phyloP scores from a whole-genome alignment of 1,284 basidiomycete species.

The Singerocomus inundabilis region DNA sequence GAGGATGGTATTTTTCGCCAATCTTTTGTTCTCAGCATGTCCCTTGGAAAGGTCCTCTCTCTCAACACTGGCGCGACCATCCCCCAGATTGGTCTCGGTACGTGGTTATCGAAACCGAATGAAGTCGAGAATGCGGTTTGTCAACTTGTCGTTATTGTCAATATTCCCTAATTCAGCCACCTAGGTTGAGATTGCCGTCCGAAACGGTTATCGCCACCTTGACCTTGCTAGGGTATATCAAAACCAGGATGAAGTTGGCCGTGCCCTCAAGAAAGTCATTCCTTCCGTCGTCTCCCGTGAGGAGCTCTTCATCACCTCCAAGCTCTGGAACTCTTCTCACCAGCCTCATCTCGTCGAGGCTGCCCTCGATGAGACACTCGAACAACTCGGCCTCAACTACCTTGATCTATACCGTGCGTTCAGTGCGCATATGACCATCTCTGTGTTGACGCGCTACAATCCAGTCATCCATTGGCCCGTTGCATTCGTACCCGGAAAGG shows the following conservation, averaged over 20 bases:
- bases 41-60: slow-evolving; percentile 52
- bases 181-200: slow-evolving; percentile 72
- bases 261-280: slow-evolving; percentile 75
- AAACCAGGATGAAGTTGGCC: slow-evolving; percentile 76
- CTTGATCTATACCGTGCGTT: slow-evolving; percentile 74
- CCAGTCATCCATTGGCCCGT: slow-evolving; percentile 88
- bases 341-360: slow-evolving; percentile 62
- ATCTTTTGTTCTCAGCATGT: slow-evolving; percentile 38
- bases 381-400: slow-evolving; percentile 69
- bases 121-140: slow-evolving; percentile 76
- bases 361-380: slow-evolving; percentile 74
- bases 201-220: slow-evolving; percentile 76
- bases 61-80: slow-evolving; percentile 53
- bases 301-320: slow-evolving; percentile 83
- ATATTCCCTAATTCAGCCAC: background rate
- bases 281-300: slow-evolving; percentile 76
- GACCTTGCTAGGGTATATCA: slow-evolving; percentile 74
- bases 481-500: slow-evolving; percentile 64
- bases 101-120: slow-evolving; percentile 75
- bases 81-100: slow-evolving; percentile 79
- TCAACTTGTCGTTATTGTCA: slow-evolving; percentile 9
- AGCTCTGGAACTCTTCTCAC: slow-evolving; percentile 76
- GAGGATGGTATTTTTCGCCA: background rate
- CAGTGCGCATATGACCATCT: background rate
- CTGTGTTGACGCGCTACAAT: background rate